These are phyloP conservation scores for Nannochloropsis oceanica DNA, from an alignment of 108 stramenopile species.

Conservation along the genomic window DNA sequence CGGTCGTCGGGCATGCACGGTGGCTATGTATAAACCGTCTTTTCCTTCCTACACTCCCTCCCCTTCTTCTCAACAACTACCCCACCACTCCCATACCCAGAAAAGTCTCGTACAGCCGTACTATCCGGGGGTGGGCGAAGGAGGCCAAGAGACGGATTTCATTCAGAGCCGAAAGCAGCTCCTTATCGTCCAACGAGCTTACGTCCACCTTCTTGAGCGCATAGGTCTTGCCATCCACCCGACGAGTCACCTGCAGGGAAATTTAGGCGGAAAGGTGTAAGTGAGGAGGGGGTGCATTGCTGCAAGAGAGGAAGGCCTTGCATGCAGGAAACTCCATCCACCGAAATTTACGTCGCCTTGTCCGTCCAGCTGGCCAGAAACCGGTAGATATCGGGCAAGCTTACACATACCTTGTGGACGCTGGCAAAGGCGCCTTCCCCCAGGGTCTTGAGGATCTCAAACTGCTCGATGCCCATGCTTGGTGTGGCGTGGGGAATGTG, in stretches of 20 bases:
- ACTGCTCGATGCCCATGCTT: neutral
- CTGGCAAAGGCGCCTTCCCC: conserved; percentile 18
- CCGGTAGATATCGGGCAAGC: neutral
- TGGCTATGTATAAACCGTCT: too few relatives aligned
- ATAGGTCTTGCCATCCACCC: conserved; percentile 8
- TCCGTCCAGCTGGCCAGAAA: too few relatives aligned
- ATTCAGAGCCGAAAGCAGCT: conserved; percentile 9
- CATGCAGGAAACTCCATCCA: neutral
- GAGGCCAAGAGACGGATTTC: conserved; percentile 14
- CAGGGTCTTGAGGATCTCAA: conserved; percentile 3
- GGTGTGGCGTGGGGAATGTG: too few relatives aligned
- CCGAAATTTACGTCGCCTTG: too few relatives aligned
- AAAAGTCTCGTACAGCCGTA: conserved; percentile 12
- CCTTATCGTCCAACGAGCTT: conserved; percentile 3
- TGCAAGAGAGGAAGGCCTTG: neutral
- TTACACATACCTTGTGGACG: conserved; percentile 13
- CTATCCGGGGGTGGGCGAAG: conserved; percentile 12
- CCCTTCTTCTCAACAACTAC: too few relatives aligned
- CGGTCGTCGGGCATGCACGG: too few relatives aligned
- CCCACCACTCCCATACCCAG: neutral
- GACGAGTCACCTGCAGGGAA: neutral
- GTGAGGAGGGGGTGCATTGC: neutral
- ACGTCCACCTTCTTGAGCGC: conserved; percentile 10
- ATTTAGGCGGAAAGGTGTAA: neutral
- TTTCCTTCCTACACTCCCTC: too few relatives aligned